Percentiles rank a stretch among this genome's conserved stretches.
phyloP scores from a whole-genome alignment of 2,329 filamentous ascomycete genomes.

The Colletotrichum falcatum region DNA sequence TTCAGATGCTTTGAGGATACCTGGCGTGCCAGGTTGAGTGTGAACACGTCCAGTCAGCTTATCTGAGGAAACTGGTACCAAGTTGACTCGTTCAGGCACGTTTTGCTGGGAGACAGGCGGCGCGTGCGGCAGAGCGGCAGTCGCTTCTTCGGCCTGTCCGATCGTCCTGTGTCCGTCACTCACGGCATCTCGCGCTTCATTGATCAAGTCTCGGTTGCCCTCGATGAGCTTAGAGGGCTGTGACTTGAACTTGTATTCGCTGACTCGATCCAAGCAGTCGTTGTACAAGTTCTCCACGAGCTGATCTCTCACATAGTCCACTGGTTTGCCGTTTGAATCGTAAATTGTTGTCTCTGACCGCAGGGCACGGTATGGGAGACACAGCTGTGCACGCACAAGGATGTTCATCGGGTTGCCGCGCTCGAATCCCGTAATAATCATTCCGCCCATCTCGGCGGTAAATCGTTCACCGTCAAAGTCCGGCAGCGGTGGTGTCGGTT shows the following conservation, averaged over 20 bases:
- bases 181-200: slow-evolving; percentile 82
- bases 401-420: slow-evolving; percentile 94
- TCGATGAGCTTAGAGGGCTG: slow-evolving; percentile 78
- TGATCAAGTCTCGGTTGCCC: slow-evolving; percentile 84
- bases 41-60: slow-evolving; percentile 79
- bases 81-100: slow-evolving; percentile 64
- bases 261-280: slow-evolving; percentile 91
- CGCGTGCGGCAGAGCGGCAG: slow-evolving; percentile 69
- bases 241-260: slow-evolving; percentile 86
- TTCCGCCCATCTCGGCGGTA: slow-evolving; percentile 96
- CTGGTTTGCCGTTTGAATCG: slow-evolving; percentile 81
- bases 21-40: slow-evolving; percentile 75
- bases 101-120: slow-evolving; percentile 66
- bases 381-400: slow-evolving; percentile 89
- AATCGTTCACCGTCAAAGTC: slow-evolving; percentile 70
- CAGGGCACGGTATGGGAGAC: slow-evolving; percentile 85
- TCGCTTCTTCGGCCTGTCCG: slow-evolving; percentile 77
- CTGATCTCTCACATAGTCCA: slow-evolving; percentile 82
- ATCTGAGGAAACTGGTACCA: slow-evolving; percentile 74
- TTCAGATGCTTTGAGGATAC: slow-evolving; percentile 78
- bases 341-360: slow-evolving; percentile 88
- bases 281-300: slow-evolving; percentile 94
- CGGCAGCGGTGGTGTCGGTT: slow-evolving; percentile 62
- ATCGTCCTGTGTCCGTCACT: slow-evolving; percentile 79
- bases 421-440: slow-evolving; percentile 98